Base-by-base conservation (phyloP, 2,329 filamentous ascomycete genomes). In the Torrubiella hemipterigena region DNA sequence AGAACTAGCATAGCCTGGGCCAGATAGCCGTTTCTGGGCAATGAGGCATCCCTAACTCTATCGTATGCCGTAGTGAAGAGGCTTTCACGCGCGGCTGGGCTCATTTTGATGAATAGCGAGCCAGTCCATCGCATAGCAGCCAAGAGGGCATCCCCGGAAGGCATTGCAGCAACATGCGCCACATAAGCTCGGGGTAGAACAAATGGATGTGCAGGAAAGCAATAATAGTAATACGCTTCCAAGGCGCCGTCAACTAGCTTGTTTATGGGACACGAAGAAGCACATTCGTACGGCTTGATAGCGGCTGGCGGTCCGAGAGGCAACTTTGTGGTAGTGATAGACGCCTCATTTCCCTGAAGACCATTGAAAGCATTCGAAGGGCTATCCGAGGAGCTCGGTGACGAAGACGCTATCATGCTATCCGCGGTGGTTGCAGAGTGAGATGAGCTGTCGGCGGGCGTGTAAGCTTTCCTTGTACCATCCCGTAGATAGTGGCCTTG, bases 1-100 rank as follows among this genome's bases (percentile, higher is more conserved):
- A 85, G 69, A 4, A 94, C 62, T 26, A 93, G 56, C 48, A 91
- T 65, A 3, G 83, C 76, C 55, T 94, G 87, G 1, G 93, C 73
- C 5, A 77, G 59, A 47, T 74, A 82, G 0, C 68, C 72, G 37
- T 76, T 68, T 33, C 63, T 61, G 5, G 58, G 51, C 2, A 58
- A 58, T 4, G 54, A 51, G 1, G 61, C 56, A 21, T 62, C 55
- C 40, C 70, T 63, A 4, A 65, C 52, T 2, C 67, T 51, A n/a
- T 61, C 58, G 40, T 67, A 55, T 4, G 70, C 72, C 44, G 77
- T 75, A 34, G 77, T 70, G 25, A 71, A 63, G 27, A 70, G 69
- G 16, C 57, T 58, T 2, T 61, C 59, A 13, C 65, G 51, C 11
- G 4, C 27, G 17, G 59, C 41, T 13, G 62, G 52, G 24, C 60